A percentile compares a stretch with the other conserved stretches of the same genome.
Conservation (phyloP, 306 rosid genomes). For the Prunus dulcis region DNA sequence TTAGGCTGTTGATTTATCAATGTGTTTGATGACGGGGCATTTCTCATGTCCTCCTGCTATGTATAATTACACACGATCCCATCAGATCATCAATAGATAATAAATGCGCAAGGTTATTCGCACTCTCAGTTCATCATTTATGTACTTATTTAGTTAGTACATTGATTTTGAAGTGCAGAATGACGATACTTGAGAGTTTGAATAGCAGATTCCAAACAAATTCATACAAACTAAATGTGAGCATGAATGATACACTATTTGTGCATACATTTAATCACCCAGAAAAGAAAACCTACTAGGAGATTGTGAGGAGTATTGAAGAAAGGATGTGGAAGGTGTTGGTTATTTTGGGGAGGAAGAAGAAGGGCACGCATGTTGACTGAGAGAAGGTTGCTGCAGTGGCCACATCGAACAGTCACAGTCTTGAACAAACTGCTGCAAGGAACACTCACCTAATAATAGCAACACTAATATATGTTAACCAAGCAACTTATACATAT, state of each 20-base stretch:
- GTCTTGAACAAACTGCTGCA: conserved; percentile 79
- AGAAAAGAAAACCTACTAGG: conserved; percentile 35
- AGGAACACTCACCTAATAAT: conserved; percentile 85
- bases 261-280: background rate
- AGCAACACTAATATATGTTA: background rate
- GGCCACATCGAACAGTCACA: conserved; percentile 93
- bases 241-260: background rate
- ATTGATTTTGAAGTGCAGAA: background rate
- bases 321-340: conserved; percentile 61
- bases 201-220: background rate
- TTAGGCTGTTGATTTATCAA: conserved; percentile 52
- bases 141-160: background rate
- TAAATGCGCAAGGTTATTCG: background rate
- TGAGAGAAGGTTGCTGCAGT: conserved; percentile 89
- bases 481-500: background rate
- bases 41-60: conserved; percentile 80
- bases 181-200: background rate
- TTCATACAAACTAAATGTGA: background rate
- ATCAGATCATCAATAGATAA: background rate
- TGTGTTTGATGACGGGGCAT: conserved; percentile 54
- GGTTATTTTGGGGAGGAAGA: conserved; percentile 57
- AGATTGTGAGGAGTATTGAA: conserved; percentile 64
- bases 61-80: background rate
- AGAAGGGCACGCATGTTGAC: conserved; percentile 75
- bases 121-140: background rate